These are phyloP conservation scores for Phytophthora macrochlamydospora DNA, from an alignment of 352 stramenopile species.

Conservation along the genomic window DNA sequence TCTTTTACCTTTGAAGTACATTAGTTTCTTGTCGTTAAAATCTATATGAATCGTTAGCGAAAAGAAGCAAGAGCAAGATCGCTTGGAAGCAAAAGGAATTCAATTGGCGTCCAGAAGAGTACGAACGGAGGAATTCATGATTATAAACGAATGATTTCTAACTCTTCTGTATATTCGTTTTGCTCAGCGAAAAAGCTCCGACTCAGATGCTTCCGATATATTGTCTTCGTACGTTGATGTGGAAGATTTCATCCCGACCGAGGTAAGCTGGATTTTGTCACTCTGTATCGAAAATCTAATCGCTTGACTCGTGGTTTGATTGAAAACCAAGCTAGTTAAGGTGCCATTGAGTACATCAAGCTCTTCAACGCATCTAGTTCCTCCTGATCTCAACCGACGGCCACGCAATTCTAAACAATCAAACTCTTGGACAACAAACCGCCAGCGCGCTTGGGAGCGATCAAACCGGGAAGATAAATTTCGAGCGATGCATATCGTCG, in stretches of 20 bases:
- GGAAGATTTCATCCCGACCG: constrained; percentile 49
- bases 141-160: not conserved
- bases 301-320: not conserved
- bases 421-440: constrained; percentile 36
- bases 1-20: too few relatives aligned
- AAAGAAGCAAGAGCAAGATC: constrained; percentile 19
- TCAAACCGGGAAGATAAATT: constrained; percentile 57
- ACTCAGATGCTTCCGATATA: constrained; percentile 10
- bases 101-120: constrained; percentile 15
- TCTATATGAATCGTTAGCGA: not conserved
- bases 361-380: constrained; percentile 17
- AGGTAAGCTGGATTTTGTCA: constrained; percentile 19
- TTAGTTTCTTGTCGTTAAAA: too few relatives aligned
- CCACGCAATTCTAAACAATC: constrained; percentile 23
- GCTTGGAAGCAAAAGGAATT: constrained; percentile 22
- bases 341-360: constrained; percentile 18
- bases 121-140: not conserved
- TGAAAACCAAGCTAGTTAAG: constrained; percentile 8
- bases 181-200: not conserved
- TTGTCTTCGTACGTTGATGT: constrained; percentile 56
- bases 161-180: not conserved
- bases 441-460: constrained; percentile 40
- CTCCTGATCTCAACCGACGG: constrained; percentile 24
- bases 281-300: not conserved
- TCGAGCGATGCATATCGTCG: constrained; percentile 70